These are phyloP conservation scores for Xylaria palmicola DNA, from an alignment of 495 filamentous ascomycete species.

Conservation along the genomic window DNA sequence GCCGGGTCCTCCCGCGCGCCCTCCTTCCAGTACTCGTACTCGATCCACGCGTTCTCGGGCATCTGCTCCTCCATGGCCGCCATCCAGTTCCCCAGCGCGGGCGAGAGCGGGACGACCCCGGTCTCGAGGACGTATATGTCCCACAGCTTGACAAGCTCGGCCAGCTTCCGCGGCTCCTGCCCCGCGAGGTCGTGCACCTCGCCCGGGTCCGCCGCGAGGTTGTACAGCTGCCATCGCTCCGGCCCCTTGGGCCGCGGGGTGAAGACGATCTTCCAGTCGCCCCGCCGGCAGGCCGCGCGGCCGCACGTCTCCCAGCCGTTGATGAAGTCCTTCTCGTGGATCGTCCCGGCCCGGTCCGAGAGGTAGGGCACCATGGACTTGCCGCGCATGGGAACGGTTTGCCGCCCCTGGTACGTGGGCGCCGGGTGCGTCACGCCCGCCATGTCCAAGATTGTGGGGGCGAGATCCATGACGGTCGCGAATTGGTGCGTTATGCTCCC, in stretches of 20 bases:
- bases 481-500: conserved; percentile 57
- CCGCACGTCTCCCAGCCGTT: conserved; percentile 43
- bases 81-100: conserved; percentile 43
- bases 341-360: conserved; percentile 27
- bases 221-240: conserved; percentile 38
- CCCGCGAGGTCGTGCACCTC: conserved; percentile 40
- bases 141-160: conserved; percentile 38
- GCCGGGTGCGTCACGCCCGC: conserved; percentile 60
- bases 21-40: conserved; percentile 67
- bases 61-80: conserved; percentile 65
- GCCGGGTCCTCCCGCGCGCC: conserved; percentile 57
- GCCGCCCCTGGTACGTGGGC: conserved; percentile 54
- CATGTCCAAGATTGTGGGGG: conserved; percentile 62
- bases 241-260: conserved; percentile 34
- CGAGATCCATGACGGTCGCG: conserved; percentile 64
- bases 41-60: conserved; percentile 67
- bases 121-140: conserved; percentile 56
- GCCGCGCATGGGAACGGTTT: conserved; percentile 61
- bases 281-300: conserved; percentile 37
- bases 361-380: conserved; percentile 35
- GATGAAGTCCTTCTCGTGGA: conserved; percentile 41
- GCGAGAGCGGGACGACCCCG: conserved; percentile 45
- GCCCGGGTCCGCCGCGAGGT: conserved; percentile 39
- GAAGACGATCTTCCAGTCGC: conserved; percentile 43
- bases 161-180: conserved; percentile 27